Base-by-base conservation (phyloP, 768 basidiomycete genomes). In the Boletus rubropictus region DNA sequence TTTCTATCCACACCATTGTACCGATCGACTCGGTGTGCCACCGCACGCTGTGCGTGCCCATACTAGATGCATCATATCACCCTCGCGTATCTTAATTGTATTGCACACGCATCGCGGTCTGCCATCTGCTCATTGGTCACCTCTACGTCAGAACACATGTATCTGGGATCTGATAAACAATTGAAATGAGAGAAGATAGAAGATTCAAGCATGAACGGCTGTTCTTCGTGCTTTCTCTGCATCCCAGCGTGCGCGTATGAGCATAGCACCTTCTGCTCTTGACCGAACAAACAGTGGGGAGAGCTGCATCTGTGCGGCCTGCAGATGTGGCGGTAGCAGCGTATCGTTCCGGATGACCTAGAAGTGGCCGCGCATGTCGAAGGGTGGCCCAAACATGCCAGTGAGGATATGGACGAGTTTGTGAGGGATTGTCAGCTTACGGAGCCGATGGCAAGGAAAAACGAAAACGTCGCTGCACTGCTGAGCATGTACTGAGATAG, bases 401-500 rank as follows among this genome's bases (percentile, higher is more conserved):
- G n/a, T n/a, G 44, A 45, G 34, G 44, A 34, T 18, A 18, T n/a
- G 44, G 50, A 46, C 43, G 44, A 22, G 24, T 8, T 18, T 18
- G 15, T 3, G 15, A 29, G 24, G 42, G 32, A 32, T 24, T 49
- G 21, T 32, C 4, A 18, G 61, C 82, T 59, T 61, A 94, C 92
- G 25, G 92, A 92, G 61, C 91, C 88, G 60, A 96, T 89, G 33
- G 91, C 81, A 51, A 98, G 83, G 83, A 98, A 98, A 73, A 97
- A 97, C 3, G 85, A 86, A 67, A 99, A 98, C 0, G 95, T 96
- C 7, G 94, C 94, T 5, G 90, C 95, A 58, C 95, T 98, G 60
- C 89, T 90, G 24, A 97, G 79, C 96, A 99, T 99, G 68, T 97
- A 98, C 59, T 94, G 91, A 12, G 94, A 95, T 42, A 99, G 80